Percentiles rank a stretch among this genome's conserved stretches.
Evolutionary conservation across 306 rosid genomes (phyloP).

Genomic region (Trifolium subterraneum): DNA sequence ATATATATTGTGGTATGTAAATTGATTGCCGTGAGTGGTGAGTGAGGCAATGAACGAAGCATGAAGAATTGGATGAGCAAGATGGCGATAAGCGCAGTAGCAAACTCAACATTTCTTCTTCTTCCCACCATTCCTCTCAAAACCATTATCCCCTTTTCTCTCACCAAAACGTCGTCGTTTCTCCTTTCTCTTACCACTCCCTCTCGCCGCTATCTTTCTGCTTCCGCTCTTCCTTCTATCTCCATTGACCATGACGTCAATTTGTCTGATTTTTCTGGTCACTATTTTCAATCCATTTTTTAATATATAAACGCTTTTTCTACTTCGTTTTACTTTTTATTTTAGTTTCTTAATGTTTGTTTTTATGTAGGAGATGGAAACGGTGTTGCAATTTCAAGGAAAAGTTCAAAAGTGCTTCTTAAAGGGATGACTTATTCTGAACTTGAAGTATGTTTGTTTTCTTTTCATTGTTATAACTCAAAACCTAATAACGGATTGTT

Average conservation of each 20-base stretch:
- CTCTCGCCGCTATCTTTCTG: slow-evolving; percentile 53
- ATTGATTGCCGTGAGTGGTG: background rate
- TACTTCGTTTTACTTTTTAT: background rate
- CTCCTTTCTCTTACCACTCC: slow-evolving; percentile 39
- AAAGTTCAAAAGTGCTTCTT: slow-evolving; percentile 61
- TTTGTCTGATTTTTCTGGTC: slow-evolving; percentile 48
- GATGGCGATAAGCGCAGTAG: slow-evolving; percentile 42
- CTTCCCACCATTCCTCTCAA: slow-evolving; percentile 14
- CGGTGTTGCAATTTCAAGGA: slow-evolving; percentile 31
- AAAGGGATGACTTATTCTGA: slow-evolving; percentile 83
- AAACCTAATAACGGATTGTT: too few species aligned
- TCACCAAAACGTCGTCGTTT: slow-evolving; percentile 37
- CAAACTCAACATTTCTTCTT: slow-evolving; percentile 38
- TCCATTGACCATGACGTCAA: background rate
- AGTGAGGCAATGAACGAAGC: slow-evolving; percentile 2
- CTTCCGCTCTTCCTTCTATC: slow-evolving; percentile 17
- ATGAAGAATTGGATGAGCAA: slow-evolving; percentile 59
- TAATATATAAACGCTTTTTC: background rate
- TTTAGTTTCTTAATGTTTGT: background rate
- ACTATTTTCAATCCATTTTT: slow-evolving; percentile 3
- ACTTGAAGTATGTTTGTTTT: slow-evolving; percentile 57
- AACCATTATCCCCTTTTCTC: slow-evolving; percentile 39
- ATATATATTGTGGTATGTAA: background rate
- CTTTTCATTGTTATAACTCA: background rate
- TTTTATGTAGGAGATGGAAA: slow-evolving; percentile 39